Base-by-base conservation (phyloP, 1,284 basidiomycete species). In the Cryptococcus sp. region DNA sequence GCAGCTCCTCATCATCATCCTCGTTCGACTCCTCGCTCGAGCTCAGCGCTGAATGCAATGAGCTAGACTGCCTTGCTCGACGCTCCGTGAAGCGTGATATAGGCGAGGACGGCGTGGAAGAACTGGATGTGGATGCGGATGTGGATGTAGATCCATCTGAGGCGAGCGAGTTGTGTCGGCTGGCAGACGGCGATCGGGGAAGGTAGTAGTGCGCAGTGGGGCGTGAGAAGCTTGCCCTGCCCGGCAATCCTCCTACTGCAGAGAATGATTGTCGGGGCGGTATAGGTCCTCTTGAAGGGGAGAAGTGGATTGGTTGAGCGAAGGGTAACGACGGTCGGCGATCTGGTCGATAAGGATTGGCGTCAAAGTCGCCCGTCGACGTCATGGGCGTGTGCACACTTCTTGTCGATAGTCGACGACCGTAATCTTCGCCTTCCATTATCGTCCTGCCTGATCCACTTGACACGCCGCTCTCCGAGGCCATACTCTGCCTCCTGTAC, bases 401-500 rank as follows among this genome's bases (percentile, higher is more conserved):
- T 54, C 35, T 40, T 31, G 20, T 47, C 19, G 46, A 47, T 19
- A 22, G 19, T 22, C 39, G 15, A 8, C 35, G 39, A 47, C 40
- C n/a, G 22, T 6, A 11, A 27, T 46, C 35, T 42, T 27, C 54
- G 8, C 54, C 45, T 13, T 50, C 54, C 20, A 50, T 54, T 6
- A 57, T 54, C 5, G 58, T 60, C 25, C 46, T 46, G 1, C 50
- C 50, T 25, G 52, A 52, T 2, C 61, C 56, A 7, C 45, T 53
- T 23, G 54, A 57, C 19, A 54, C 45, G 15, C 60, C 57, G 25
- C 56, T 52, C 39, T 59, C 54, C n/a, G 56, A 52, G 15, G 54
- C 52, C 19, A 61, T 40, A 22, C 59, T 61, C 41, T 62, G 58
- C 17, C 64, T 38, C 15, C 64, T 52, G 25, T 66, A 66, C 20